Conservation (phyloP, 2,329 filamentous ascomycete species). For the Penicillium sp. region DNA sequence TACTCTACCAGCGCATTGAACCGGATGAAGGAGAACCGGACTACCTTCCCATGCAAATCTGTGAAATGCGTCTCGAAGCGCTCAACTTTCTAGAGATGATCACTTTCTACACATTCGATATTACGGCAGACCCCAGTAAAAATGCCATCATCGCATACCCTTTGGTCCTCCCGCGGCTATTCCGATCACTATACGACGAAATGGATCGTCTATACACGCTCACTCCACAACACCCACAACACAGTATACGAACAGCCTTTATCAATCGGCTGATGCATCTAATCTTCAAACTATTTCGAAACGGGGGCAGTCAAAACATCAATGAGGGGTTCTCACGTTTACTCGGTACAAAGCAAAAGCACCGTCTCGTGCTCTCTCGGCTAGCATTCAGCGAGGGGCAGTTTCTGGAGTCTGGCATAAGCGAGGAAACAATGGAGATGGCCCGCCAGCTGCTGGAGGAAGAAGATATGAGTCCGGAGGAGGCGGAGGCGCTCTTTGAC, state of each 20-base stretch:
- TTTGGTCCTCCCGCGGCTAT: slow-evolving; percentile 68
- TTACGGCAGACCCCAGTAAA: slow-evolving; percentile 57
- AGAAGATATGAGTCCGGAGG: slow-evolving; percentile 73
- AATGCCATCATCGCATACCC: slow-evolving; percentile 64
- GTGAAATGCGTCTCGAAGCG: slow-evolving; percentile 42
- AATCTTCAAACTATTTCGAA: slow-evolving; percentile 56
- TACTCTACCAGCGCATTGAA: slow-evolving; percentile 53
- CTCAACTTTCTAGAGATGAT: slow-evolving; percentile 41
- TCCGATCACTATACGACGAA: slow-evolving; percentile 71
- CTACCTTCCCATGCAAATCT: slow-evolving; percentile 36
- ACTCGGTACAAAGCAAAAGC: slow-evolving; percentile 73
- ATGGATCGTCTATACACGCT: slow-evolving; percentile 58
- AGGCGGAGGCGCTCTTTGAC: slow-evolving; percentile 59
- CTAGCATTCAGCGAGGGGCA: slow-evolving; percentile 81
- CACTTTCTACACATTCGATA: slow-evolving; percentile 50
- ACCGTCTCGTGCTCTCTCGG: slow-evolving; percentile 73
- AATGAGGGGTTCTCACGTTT: slow-evolving; percentile 66
- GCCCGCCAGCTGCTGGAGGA: slow-evolving; percentile 79
- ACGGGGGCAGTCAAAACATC: slow-evolving; percentile 64
- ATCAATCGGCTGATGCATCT: slow-evolving; percentile 61
- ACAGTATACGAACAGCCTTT: slow-evolving; percentile 45
- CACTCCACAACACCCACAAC: slow-evolving; percentile 41
- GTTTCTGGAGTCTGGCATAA: slow-evolving; percentile 71
- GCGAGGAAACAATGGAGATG: slow-evolving; percentile 72
- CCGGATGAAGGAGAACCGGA: slow-evolving; percentile 41